Base-by-base conservation (phyloP, 148 eudicot genomes). In the Pouteria glomerata region DNA sequence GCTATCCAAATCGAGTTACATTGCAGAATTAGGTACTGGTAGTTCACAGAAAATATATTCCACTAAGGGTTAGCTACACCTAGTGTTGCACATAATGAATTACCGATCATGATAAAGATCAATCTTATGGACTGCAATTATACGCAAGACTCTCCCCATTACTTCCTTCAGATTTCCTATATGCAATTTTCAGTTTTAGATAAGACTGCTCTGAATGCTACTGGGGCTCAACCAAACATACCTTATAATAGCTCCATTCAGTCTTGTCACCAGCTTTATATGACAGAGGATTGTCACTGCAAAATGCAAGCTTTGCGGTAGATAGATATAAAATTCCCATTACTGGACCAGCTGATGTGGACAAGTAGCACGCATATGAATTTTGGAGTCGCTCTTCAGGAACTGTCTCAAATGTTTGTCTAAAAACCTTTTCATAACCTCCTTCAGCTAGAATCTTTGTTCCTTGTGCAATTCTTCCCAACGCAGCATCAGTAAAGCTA, bases 221-320 rank as follows among this genome's bases (percentile, higher is more conserved):
- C 24, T 23, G 27, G 64, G 72, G 70, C 41, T 60, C 51, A 57
- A 51, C 39, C 31, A 57, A 19, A 69, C 69, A 76, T 81, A 93
- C 98, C 98, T 93, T 90, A 76, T 93, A 93, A 82, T 85, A 93
- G 85, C 97, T 93, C 92, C 91, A 93, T 62, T 90, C 92, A 44
- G 88, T 89, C 82, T 85, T 82, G 50, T 85, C 87, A 61, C 81
- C 91, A 70, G 78, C 80, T 83, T 87, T 86, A 79, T 90, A 93
- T 15, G 98, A 88, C 45, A 93, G 88, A 18, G 98, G 98, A 73
- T 85, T 93, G 76, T 93, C 98, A 56, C 98, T 93, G 75, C 95
- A 90, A 73, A 89, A 93, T 55, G 97, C 98, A 73, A 90, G 88
- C 85, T 93, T 93, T 71, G 90, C 95, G 29, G 92, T 89, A 34